These are phyloP conservation scores for Pestalotiopsis sp. DNA, from an alignment of 2,329 filamentous ascomycete genomes.

Conservation along the genomic window DNA sequence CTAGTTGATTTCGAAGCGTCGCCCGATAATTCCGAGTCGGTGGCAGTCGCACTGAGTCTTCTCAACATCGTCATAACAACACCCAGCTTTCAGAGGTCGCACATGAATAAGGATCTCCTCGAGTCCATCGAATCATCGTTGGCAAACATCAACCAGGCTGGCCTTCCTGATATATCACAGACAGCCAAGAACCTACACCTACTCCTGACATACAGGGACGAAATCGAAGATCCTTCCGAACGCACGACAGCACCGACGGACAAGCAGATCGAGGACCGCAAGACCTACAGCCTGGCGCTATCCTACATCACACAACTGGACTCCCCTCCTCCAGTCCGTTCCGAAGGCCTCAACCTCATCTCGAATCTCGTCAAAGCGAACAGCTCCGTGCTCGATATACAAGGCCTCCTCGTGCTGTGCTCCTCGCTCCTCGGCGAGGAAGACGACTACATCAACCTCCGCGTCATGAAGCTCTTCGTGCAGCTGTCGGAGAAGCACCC, in stretches of 20 bases:
- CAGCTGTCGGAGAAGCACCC: constrained; percentile 63
- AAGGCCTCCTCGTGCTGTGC: constrained; percentile 62
- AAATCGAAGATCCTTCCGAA: constrained; percentile 46
- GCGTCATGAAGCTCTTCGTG: constrained; percentile 65
- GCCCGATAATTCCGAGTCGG: constrained; percentile 45
- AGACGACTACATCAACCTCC: constrained; percentile 71
- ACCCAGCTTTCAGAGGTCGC: constrained; percentile 53
- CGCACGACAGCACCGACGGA: constrained; percentile 38
- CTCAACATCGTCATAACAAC: constrained; percentile 61
- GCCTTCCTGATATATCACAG: constrained; percentile 42
- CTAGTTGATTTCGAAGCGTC: constrained; percentile 47
- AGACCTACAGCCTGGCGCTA: constrained; percentile 62
- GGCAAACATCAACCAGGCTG: constrained; percentile 38
- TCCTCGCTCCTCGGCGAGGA: constrained; percentile 63
- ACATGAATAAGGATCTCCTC: constrained; percentile 42
- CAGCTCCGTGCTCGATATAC: constrained; percentile 65
- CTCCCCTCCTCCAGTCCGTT: constrained; percentile 65
- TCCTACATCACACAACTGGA: constrained; percentile 63
- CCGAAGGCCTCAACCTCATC: constrained; percentile 63
- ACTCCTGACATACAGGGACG: constrained; percentile 56
- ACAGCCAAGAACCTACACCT: constrained; percentile 58
- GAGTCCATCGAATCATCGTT: constrained; percentile 50
- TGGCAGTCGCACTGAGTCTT: constrained; percentile 58
- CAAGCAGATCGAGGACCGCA: constrained; percentile 58
- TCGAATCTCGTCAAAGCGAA: constrained; percentile 54